A percentile compares a stretch with the other conserved stretches of the same genome.
phyloP scores from a whole-genome alignment of 305 asterid genomes.

The Plantago lanceolata region DNA sequence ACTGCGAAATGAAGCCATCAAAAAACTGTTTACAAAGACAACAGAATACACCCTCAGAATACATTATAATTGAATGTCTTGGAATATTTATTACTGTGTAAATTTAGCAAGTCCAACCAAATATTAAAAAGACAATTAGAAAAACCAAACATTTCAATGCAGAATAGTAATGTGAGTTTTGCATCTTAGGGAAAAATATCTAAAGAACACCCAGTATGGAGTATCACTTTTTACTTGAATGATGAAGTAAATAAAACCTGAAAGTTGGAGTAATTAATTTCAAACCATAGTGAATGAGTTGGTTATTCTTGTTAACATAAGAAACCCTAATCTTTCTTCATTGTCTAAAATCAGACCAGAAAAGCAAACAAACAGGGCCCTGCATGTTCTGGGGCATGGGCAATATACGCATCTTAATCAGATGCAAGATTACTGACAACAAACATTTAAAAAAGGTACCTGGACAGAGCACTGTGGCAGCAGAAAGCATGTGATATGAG shows the following conservation, averaged over 20 bases:
- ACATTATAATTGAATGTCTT: conserved; percentile 19
- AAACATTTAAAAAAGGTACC: conserved; percentile 38
- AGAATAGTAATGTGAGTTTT: not conserved
- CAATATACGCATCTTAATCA: conserved; percentile 21
- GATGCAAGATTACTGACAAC: conserved; percentile 21
- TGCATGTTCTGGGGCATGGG: not conserved
- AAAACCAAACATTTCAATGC: conserved; percentile 7
- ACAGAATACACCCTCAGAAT: conserved; percentile 36
- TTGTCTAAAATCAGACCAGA: not conserved
- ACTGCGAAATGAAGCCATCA: conserved; percentile 87
- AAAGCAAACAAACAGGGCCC: not conserved
- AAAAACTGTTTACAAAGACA: conserved; percentile 66
- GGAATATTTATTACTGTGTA: not conserved
- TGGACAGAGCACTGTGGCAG: conserved; percentile 73
- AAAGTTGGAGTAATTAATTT: too few relatives aligned
- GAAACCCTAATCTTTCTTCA: not conserved
- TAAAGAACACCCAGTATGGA: not conserved
- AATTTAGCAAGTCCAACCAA: conserved; percentile 10
- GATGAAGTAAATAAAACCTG: not conserved
- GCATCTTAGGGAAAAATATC: not conserved
- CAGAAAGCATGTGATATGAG: conserved; percentile 62
- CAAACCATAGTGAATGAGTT: too few relatives aligned
- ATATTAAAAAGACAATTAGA: not conserved
- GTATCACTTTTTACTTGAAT: not conserved
- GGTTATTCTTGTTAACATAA: too few relatives aligned